Percentiles rank a stretch among this genome's conserved stretches.
These are phyloP conservation scores for Aureobasidium lini DNA, from an alignment of 2,329 filamentous ascomycete genomes.

Conservation along the genomic window DNA sequence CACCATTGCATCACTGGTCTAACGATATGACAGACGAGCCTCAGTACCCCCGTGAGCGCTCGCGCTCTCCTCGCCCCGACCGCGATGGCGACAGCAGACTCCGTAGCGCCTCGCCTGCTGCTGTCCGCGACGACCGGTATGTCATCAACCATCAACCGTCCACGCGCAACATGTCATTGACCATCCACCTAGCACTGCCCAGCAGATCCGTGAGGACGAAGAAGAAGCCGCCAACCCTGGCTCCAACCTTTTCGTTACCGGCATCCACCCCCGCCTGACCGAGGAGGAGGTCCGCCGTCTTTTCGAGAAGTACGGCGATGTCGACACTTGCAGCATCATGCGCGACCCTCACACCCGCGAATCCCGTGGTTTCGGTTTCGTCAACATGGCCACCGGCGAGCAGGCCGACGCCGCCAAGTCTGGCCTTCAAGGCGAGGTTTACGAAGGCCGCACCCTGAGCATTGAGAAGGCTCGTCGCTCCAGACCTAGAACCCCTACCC, in stretches of 20 bases:
- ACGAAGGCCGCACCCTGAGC: conserved; percentile 91
- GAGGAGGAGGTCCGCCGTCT: conserved; percentile 89
- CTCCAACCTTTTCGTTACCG: conserved; percentile 97
- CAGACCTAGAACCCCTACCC: conserved; percentile 89
- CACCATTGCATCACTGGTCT: conserved; percentile 6
- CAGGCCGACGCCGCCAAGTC: conserved; percentile 97
- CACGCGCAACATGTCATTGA: conserved; percentile 1
- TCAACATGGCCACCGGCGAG: conserved; percentile 95
- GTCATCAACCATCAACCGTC: conserved; percentile 5
- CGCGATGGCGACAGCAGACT: conserved; percentile 50
- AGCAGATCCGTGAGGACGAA: conserved; percentile 44
- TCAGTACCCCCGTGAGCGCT: conserved; percentile 57
- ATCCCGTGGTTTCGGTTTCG: conserved; percentile 96
- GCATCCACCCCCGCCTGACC: conserved; percentile 85
- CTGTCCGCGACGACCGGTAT: conserved; percentile 38
- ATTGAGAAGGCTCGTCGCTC: conserved; percentile 98
- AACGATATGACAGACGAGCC: conserved; percentile 44
- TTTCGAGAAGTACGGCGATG: conserved; percentile 97
- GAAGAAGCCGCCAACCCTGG: conserved; percentile 82
- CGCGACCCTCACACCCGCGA: conserved; percentile 96
- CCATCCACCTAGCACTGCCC: conserved; percentile 36
- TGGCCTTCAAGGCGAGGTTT: conserved; percentile 86
- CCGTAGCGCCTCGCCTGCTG: conserved; percentile 57
- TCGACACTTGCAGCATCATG: conserved; percentile 99
- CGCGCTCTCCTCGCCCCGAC: conserved; percentile 54